phyloP scores from a whole-genome alignment of 2,329 filamentous ascomycete species.

The Dendrostoma leiphaemia region DNA sequence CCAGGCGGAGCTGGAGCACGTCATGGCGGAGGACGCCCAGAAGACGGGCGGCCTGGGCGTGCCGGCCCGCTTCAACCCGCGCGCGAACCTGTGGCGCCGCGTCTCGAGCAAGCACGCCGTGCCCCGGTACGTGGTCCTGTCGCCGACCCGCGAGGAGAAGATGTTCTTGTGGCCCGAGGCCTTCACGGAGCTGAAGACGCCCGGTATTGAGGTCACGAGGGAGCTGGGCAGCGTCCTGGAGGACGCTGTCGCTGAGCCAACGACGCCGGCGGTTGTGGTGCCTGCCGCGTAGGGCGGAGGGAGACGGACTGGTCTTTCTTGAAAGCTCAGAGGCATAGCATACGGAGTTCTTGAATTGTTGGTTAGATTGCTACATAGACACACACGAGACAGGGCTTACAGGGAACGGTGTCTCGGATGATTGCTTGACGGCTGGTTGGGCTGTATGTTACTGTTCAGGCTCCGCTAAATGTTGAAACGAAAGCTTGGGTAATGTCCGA shows the following conservation, averaged over 20 bases:
- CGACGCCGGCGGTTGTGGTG: constrained; percentile 7
- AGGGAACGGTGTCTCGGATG: too few relatives aligned
- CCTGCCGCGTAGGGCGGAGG: constrained; percentile 5
- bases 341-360: constrained; percentile 2
- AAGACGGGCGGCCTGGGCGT: constrained; percentile 59
- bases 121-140: constrained; percentile 29
- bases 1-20: constrained; percentile 55
- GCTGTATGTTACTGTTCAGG: too few relatives aligned
- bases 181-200: constrained; percentile 45
- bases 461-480: too few relatives aligned
- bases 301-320: too few relatives aligned
- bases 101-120: constrained; percentile 57
- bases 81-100: constrained; percentile 66
- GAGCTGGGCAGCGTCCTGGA: constrained; percentile 10
- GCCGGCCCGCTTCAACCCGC: constrained; percentile 62
- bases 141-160: constrained; percentile 55
- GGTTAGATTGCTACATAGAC: too few relatives aligned
- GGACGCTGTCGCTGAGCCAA: background rate
- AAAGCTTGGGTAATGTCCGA: too few relatives aligned
- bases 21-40: constrained; percentile 57
- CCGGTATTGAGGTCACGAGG: constrained; percentile 22
- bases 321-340: background rate
- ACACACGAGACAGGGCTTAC: too few relatives aligned
- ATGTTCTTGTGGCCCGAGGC: constrained; percentile 62
- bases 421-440: too few relatives aligned